phyloP scores from a whole-genome alignment of 2,329 filamentous ascomycete genomes.

The Simplicillium aogashimaense region DNA sequence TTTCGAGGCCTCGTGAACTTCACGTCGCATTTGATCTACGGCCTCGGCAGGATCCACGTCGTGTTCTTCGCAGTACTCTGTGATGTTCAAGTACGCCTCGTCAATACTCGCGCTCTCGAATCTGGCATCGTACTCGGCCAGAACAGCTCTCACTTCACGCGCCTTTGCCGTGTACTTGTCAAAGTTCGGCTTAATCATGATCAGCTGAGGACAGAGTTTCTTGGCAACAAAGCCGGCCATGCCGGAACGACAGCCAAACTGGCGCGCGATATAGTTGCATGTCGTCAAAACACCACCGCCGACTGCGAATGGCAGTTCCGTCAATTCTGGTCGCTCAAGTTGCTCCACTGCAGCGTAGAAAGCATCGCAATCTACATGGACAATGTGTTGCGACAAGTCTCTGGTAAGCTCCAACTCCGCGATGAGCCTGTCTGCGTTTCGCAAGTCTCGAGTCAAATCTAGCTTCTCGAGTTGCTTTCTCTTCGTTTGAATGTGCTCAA shows the following conservation, averaged over 20 bases:
- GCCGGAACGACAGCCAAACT: conserved; percentile 82
- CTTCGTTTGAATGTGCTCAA: conserved; percentile 65
- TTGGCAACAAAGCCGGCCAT: conserved; percentile 96
- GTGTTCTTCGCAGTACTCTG: conserved; percentile 67
- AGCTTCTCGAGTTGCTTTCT: conserved; percentile 67
- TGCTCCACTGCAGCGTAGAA: conserved; percentile 95
- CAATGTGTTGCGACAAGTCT: conserved; percentile 74
- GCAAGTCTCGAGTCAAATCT: conserved; percentile 63
- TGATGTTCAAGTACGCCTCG: conserved; percentile 94
- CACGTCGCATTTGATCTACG: conserved; percentile 65
- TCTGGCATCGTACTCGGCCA: conserved; percentile 78
- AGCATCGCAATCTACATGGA: conserved; percentile 94
- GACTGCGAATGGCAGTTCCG: conserved; percentile 82
- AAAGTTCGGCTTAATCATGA: conserved; percentile 77
- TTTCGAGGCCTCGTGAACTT: conserved; percentile 65
- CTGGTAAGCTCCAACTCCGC: conserved; percentile 67
- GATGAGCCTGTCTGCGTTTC: conserved; percentile 72
- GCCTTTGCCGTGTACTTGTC: conserved; percentile 88
- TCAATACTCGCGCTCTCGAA: conserved; percentile 95
- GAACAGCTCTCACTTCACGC: conserved; percentile 70
- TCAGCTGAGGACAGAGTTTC: conserved; percentile 80
- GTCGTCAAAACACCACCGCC: conserved; percentile 58
- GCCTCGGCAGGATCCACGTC: conserved; percentile 59
- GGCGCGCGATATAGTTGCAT: conserved; percentile 80
- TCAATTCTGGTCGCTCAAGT: conserved; percentile 73